These are phyloP conservation scores for Penicillium manginii DNA, from an alignment of 495 filamentous ascomycete genomes.

Conservation along the genomic window DNA sequence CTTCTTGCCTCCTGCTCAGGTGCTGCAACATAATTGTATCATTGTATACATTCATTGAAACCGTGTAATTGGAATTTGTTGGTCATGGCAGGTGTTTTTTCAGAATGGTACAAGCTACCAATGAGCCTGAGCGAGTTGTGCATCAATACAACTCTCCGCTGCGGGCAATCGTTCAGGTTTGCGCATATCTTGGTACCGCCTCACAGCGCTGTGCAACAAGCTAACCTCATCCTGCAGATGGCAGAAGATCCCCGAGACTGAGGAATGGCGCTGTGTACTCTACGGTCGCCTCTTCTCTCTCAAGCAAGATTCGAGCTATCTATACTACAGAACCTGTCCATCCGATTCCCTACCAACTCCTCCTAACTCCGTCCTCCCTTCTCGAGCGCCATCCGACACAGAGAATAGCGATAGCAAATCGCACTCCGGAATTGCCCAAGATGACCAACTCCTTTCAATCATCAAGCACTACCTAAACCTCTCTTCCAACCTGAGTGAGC, in stretches of 20 bases:
- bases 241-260: slow-evolving; percentile 70
- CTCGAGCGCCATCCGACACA: slow-evolving; percentile 22
- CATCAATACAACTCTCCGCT: slow-evolving; percentile 87
- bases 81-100: slow-evolving; percentile 39
- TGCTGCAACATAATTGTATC: neutral
- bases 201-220: neutral
- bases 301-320: slow-evolving; percentile 74
- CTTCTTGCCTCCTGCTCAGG: too few relatives aligned
- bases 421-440: slow-evolving; percentile 14
- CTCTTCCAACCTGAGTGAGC: slow-evolving; percentile 64
- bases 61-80: neutral
- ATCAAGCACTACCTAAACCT: slow-evolving; percentile 85
- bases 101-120: slow-evolving; percentile 82
- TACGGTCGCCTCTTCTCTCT: slow-evolving; percentile 83
- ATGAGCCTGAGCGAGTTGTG: slow-evolving; percentile 81
- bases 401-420: slow-evolving; percentile 11
- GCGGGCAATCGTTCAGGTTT: slow-evolving; percentile 85
- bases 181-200: neutral
- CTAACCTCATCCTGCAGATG: slow-evolving; percentile 60
- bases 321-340: slow-evolving; percentile 71
- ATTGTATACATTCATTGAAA: neutral
- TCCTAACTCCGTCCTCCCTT: slow-evolving; percentile 40
- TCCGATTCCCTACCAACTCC: slow-evolving; percentile 19
- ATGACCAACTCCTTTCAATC: slow-evolving; percentile 68
- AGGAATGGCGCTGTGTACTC: slow-evolving; percentile 92